Evolutionary conservation across 2,329 filamentous ascomycete species (phyloP), one percentile per base, ranked within the genome.

Genomic region (Sphaceloma murrayae): DNA sequence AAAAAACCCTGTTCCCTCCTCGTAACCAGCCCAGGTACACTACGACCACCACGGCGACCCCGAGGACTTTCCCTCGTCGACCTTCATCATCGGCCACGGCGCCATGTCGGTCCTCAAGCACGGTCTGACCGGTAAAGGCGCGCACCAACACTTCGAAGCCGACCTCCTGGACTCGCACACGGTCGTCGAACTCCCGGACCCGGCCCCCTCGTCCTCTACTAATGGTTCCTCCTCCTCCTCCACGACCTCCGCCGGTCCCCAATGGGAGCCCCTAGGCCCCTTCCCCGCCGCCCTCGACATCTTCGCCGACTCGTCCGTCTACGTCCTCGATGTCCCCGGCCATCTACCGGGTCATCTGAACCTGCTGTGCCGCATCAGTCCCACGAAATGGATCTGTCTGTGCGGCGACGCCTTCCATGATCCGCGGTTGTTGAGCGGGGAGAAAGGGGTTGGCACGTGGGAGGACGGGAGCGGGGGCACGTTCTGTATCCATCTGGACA

Each of bases 41-140:
- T 76, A 71, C 64, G 74, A 78, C 51, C 74, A 77, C 49, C 63
- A 71, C 27, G 75, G 74, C n/a, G 73, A 70, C 3, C 70, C 73
- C 0, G 57, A 61, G 1, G 71, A 75, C 51, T 77, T 75, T 49
- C 48, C 62, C 0, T 56, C 60, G 9, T 62, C 71, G 0, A 60
- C 61, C 2, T 75, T 77, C 49, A 51, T 72, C 3, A 67, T 77
- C 7, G 75, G 75, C 0, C 58, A 62, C 3, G 70, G 69, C 4
- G 66, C 67, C 0, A 50, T 67, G 13, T 50, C 65, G 27, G 54
- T 73, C 1, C 55, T 73, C 9, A 52, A 54, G 27, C 31, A 57
- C 16, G 56, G 56, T 0, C 30, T 58, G 1, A 52, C 50, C 45
- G 54, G 48, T 13, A 49, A 51, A 19, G 60, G 58, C 1, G 54